Evolutionary conservation across 176 grass and related monocot genomes (phyloP).

Genomic region (Bothriochloa decipiens): DNA sequence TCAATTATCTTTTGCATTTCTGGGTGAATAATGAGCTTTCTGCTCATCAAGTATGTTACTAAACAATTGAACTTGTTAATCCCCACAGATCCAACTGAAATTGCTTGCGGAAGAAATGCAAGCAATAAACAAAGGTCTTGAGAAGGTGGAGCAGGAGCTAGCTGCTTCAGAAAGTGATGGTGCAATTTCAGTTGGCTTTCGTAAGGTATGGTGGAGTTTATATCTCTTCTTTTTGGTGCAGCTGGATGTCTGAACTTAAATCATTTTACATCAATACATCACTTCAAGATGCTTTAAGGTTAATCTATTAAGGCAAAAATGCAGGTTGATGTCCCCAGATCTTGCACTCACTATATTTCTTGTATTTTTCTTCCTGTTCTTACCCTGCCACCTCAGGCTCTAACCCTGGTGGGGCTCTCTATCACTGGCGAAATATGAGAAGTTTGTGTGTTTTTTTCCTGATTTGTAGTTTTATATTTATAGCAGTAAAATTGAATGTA

Average conservation of each 20-base stretch:
- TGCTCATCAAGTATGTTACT: conserved; percentile 43
- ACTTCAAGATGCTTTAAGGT: conserved; percentile 13
- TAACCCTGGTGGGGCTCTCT: background rate
- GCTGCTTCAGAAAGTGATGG: conserved; percentile 77
- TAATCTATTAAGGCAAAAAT: conserved; percentile 22
- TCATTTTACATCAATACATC: conserved; percentile 16
- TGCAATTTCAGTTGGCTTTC: conserved; percentile 69
- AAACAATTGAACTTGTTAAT: conserved; percentile 40
- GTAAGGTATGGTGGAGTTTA: conserved; percentile 54
- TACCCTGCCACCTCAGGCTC: background rate
- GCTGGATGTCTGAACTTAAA: conserved; percentile 12
- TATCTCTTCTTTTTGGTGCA: conserved; percentile 32
- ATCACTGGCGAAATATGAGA: background rate
- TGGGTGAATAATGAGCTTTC: conserved; percentile 26
- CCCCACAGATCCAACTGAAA: conserved; percentile 85
- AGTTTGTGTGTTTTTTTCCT: background rate
- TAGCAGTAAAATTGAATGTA: conserved; percentile 19
- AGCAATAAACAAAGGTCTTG: conserved; percentile 97
- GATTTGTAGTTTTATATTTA: conserved; percentile 15
- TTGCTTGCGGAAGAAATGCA: conserved; percentile 96
- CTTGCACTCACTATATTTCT: background rate
- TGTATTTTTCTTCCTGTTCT: conserved; percentile 14
- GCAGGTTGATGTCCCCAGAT: background rate
- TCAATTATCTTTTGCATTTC: conserved; percentile 30
- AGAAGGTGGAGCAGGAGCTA: conserved; percentile 96